Evolutionary conservation across 2,329 filamentous ascomycete genomes (phyloP).

Genomic region (Trematosphaeria pertusa): DNA sequence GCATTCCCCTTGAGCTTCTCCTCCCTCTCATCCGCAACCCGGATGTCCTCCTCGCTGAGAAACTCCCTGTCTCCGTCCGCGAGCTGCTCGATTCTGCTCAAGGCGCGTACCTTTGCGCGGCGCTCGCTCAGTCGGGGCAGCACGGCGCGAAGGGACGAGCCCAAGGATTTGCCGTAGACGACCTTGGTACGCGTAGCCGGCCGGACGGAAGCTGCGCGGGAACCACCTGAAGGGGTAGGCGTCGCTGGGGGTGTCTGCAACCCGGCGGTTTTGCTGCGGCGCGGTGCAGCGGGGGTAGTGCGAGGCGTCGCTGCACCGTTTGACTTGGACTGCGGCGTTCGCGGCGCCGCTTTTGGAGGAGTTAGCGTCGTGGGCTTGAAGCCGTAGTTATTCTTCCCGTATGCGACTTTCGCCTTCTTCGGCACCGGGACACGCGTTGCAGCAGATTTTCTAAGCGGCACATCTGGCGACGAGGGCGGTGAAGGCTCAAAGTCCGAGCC

Average conservation of each 20-base stretch:
- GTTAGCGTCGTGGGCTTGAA: slow-evolving; percentile 3
- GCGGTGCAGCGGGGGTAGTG: too few species aligned
- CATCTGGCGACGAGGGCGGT: slow-evolving; percentile 8
- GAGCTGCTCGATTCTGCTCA: background rate
- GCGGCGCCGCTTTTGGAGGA: background rate
- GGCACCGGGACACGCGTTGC: background rate
- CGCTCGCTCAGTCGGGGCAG: background rate
- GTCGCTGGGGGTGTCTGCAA: too few species aligned
- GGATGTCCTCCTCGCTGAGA: background rate
- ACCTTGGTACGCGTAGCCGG: background rate
- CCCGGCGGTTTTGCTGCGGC: too few species aligned
- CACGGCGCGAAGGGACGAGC: too few species aligned
- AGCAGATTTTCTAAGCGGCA: background rate
- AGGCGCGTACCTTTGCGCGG: background rate
- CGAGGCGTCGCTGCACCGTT: too few species aligned
- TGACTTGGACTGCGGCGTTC: too few species aligned
- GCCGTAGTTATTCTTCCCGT: slow-evolving; percentile 11
- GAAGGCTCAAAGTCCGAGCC: slow-evolving; percentile 11
- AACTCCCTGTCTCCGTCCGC: slow-evolving; percentile 2
- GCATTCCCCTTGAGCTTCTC: slow-evolving; percentile 1
- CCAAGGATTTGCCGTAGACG: too few species aligned
- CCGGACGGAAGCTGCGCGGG: background rate
- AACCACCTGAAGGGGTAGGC: too few species aligned
- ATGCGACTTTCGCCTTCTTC: slow-evolving; percentile 6
- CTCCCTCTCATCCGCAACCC: slow-evolving; percentile 5